Base-by-base conservation (phyloP, 2,329 filamentous ascomycete species). In the Hypoxylon sp. region DNA sequence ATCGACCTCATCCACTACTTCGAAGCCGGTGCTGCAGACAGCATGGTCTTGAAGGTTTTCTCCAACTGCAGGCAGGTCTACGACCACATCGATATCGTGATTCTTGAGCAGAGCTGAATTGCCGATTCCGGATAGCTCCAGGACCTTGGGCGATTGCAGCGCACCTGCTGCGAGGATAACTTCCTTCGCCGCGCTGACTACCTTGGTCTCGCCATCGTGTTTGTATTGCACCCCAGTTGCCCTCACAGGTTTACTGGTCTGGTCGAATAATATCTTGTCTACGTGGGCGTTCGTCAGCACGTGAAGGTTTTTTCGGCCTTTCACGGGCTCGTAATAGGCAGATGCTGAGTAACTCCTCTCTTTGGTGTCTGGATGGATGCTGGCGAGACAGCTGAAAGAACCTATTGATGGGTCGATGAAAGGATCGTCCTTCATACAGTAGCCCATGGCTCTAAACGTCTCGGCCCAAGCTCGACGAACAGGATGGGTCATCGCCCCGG, bases 61-160 rank as follows among this genome's bases (percentile, higher is more conserved):
- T 1, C 67, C 67, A 9, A 68, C 58, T 0, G 33, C 54, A 1
- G 65, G 57, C 1, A 64, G 43, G 20, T 68, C 48, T 9, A 57
- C 26, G 8, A 64, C 26, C 5, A 58, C 18, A 0, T 58, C 45
- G 20, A 45, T 58, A 5, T 31, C 50, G 17, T 60, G 50, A 2
- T 20, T 21, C 7, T 42, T 40, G 2, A 69, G 63, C 1, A 66
- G 11, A 4, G 49, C 29, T 2, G 26, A 20, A 5, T 62, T 55
- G 0, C 68, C 68, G 8, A 70, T 55, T 7, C 78, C 77, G 4
- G 76, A 78, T 1, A 76, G 66, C 53, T 79, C 74, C 0, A 80
- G 69, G 0, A 80, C 48, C 23, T 75, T 65, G 0, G 65, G 63
- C 1, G 65, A 58, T 13, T 63, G 56, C 2, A 68, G 15, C 17